Evolutionary conservation across 192 early-diverging fungal genomes (phyloP).

Genomic region (Coemansia sp.): DNA sequence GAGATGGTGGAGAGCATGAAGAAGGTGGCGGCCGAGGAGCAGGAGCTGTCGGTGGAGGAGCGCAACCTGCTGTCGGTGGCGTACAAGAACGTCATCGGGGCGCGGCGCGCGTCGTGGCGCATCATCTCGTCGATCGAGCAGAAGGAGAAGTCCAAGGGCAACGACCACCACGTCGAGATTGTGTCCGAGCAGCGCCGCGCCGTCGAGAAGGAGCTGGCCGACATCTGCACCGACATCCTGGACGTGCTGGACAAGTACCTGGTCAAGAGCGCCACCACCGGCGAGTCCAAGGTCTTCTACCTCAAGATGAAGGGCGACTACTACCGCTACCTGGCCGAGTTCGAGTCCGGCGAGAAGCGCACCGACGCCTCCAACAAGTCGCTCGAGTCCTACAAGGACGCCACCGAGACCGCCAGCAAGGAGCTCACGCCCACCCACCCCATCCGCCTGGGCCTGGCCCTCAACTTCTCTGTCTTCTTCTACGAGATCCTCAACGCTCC

Average conservation of each 20-base stretch:
- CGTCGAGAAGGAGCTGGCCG: conserved; percentile 91
- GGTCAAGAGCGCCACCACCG: conserved; percentile 80
- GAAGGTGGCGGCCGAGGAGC: conserved; percentile 58
- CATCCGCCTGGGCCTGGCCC: conserved; percentile 92
- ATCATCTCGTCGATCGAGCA: conserved; percentile 96
- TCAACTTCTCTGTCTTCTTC: conserved; percentile 99
- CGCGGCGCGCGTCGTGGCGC: conserved; percentile 94
- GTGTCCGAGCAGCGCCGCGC: conserved; percentile 89
- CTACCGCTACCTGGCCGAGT: conserved; percentile 99
- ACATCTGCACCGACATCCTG: conserved; percentile 95
- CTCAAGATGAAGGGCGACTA: conserved; percentile 99
- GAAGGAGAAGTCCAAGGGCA: conserved; percentile 89
- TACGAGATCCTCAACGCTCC: conserved; percentile 97
- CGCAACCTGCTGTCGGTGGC: conserved; percentile 96
- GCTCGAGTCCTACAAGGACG: conserved; percentile 94
- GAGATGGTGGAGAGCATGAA: conserved; percentile 85
- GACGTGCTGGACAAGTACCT: conserved; percentile 82
- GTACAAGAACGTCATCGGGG: conserved; percentile 98
- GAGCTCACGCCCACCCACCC: conserved; percentile 91
- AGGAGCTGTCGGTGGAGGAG: conserved; percentile 90
- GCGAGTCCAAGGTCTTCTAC: conserved; percentile 99
- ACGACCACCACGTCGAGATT: conserved; percentile 76
- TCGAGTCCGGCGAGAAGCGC: conserved; percentile 80
- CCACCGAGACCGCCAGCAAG: conserved; percentile 80
- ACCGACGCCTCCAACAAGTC: conserved; percentile 84